Conservation (phyloP, 169 alveolate genomes). For the Plasmodium sp. region DNA sequence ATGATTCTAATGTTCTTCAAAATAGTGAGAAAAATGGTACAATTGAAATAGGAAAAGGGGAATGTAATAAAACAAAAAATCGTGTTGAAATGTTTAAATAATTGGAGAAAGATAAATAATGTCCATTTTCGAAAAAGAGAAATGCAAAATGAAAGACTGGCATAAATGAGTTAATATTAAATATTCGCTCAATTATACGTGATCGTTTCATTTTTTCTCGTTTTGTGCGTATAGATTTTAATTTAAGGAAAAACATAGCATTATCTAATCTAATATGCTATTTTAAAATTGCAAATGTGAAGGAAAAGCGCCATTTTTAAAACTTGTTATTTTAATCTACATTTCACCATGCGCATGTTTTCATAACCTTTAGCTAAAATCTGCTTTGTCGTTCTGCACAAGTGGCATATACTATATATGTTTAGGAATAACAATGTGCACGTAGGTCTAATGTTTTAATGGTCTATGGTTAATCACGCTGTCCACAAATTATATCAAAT, state of each 20-base stretch:
- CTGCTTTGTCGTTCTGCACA: background rate
- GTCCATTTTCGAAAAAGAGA: background rate
- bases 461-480: background rate
- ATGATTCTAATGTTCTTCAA: background rate
- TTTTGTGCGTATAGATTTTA: background rate
- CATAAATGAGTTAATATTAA: background rate
- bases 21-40: background rate
- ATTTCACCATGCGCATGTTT: background rate
- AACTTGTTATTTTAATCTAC: no score
- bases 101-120: no score
- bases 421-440: background rate
- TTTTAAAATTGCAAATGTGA: background rate
- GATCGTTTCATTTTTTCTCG: background rate
- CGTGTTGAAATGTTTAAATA: background rate
- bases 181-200: background rate
- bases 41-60: no score
- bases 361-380: background rate
- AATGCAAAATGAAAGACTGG: background rate
- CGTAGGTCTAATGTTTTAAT: background rate
- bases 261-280: background rate
- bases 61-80: no score
- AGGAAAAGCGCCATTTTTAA: background rate
- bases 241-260: background rate
- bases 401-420: background rate
- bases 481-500: background rate